Base-by-base conservation (phyloP, 352 stramenopile genomes). In the Plasmopara viticola region DNA sequence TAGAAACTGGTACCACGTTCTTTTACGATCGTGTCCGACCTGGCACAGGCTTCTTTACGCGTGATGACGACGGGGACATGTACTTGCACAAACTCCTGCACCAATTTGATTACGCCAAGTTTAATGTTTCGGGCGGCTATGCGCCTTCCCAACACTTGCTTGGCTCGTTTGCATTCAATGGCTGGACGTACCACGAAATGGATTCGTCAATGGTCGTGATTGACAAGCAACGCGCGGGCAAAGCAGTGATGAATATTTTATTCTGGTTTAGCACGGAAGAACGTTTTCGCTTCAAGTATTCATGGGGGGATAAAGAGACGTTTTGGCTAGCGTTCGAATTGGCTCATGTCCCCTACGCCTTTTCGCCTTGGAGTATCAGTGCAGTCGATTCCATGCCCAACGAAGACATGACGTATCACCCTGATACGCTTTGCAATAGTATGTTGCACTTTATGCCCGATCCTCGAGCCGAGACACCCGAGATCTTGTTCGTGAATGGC, bases 11-110 rank as follows among this genome's bases (percentile, higher is more conserved):
- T 12, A 64, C 56, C n/a, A 59, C 51, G 25, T 64, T 64, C 35
- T 64, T 64, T 30, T 59, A 64, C 28, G 56, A 64, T 28, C 56
- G 56, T 12, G 56, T 64, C 53, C 44, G 7, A 54, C 14, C 45
- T 2, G 28, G 30, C n/a, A 55, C 60, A 20, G 60, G 64, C 2
- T 83, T 76, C 46, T 56, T 82, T 33, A 71, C 74, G 31, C 62
- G 66, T 13, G 58, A 55, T n/a, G 56, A 64, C 28, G 38, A 28
- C 29, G 39, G 53, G 25, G 33, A 55, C 17, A 40, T 51, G 6
- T 64, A 64, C 18, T 46, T 64, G 2, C 49, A 54, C 38, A 59
- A 55, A 34, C 29, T 64, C 13, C 51, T 64, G 9, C n/a, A 14
- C 7, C 51, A 37, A 4, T 64, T 64, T 33, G 25, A 59, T 38